Base-by-base conservation (phyloP, 1,284 basidiomycete species). In the Ustilago xerochloae region DNA sequence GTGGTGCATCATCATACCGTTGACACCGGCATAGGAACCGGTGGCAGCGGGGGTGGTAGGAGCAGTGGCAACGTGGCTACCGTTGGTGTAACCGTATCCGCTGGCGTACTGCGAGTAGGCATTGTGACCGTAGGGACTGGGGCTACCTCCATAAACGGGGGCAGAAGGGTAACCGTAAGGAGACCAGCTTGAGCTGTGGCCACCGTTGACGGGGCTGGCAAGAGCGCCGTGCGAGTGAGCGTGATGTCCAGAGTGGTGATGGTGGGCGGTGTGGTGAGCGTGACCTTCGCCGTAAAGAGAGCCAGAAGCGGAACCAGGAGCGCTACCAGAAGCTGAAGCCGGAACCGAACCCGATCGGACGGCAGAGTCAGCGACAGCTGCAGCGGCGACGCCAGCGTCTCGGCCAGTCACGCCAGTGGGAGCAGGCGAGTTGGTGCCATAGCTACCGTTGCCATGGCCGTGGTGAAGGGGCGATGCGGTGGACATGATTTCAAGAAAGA, bases 1-100 rank as follows among this genome's bases (percentile, higher is more conserved):
- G 63, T 75, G 72, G 60, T 75, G 72, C 72, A 75, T 75, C 72
- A 75, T 75, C 72, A 75, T 70, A 43, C 72, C 72, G 13, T 69
- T 70, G 58, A 75, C 66, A 6, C 59, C 57, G 12, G 72, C 43
- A 36, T 75, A 67, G 50, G 66, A 51, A 35, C 63, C 60, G 29
- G 51, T 63, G 52, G 72, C 72, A 63, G 60, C 56, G 35, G 72
- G 72, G 5, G 72, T 75, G 35, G 72, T 69, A 13, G 72, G 66
- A 15, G 72, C 72, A 20, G 72, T 70, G 45, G 63, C 57, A 33
- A 69, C 65, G 36, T 74, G 71, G 47, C 67, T 59, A 26, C 66
- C 63, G 72, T 66, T 70, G 59, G 66, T 43, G 32, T 75, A 75
- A 49, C 72, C 72, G 48, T 75, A 75, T 35, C 66, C 67, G 54